Evolutionary conservation across 2,329 filamentous ascomycete species (phyloP).

Genomic region (Raffaelea albimanens): DNA sequence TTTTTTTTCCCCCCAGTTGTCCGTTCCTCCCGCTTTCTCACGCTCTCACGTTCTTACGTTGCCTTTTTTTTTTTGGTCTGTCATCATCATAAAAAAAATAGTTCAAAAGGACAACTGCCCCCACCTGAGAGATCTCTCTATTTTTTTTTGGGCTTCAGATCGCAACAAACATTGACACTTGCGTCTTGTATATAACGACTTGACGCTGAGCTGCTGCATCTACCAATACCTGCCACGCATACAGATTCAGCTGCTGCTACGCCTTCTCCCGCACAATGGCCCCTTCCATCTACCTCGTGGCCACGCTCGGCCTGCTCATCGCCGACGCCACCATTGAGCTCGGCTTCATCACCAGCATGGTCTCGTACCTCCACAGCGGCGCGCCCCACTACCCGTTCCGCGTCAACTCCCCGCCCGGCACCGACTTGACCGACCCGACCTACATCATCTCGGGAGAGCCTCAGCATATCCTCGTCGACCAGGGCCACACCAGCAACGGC

Average conservation of each 20-base stretch:
- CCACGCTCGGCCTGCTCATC: slow-evolving; percentile 22
- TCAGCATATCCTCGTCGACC: slow-evolving; percentile 23
- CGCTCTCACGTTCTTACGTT: no score
- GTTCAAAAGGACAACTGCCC: not conserved
- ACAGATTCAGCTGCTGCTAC: not conserved
- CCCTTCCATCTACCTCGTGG: slow-evolving; percentile 8
- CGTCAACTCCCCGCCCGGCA: slow-evolving; percentile 13
- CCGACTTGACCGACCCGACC: slow-evolving; percentile 4
- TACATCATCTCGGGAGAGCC: slow-evolving; percentile 22
- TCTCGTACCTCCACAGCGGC: slow-evolving; percentile 25
- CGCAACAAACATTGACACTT: not conserved
- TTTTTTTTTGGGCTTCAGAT: not conserved
- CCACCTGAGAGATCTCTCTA: not conserved
- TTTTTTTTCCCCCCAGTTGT: no score
- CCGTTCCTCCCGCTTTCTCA: no score
- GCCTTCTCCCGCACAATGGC: slow-evolving; percentile 5
- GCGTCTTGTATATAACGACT: not conserved
- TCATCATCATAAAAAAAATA: no score
- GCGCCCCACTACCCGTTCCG: slow-evolving; percentile 18
- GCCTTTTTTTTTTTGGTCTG: no score
- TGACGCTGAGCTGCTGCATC: not conserved
- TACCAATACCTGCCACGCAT: no score
- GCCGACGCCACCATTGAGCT: slow-evolving; percentile 28
- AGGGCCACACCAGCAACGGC: slow-evolving; percentile 31
- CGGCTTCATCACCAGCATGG: slow-evolving; percentile 26